Evolutionary conservation across 148 eudicot species (phyloP).

Genomic region (Rhododendron ovatum): DNA sequence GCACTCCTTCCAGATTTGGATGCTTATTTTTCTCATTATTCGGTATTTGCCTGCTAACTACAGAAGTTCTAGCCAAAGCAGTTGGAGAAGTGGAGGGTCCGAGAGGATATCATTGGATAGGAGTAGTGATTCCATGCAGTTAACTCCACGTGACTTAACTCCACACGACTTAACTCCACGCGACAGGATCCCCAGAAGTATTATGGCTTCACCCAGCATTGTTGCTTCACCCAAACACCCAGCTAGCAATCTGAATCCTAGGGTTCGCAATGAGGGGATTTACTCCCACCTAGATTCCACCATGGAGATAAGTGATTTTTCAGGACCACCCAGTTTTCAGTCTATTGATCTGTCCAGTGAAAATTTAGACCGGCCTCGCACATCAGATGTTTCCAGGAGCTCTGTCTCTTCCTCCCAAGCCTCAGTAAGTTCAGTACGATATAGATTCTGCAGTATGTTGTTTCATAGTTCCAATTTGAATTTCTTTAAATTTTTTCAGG

Average conservation of each 20-base stretch:
- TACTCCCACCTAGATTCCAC: constrained; percentile 4
- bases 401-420: constrained; percentile 14
- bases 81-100: constrained; percentile 27
- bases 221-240: constrained; percentile 14
- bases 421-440: constrained; percentile 30
- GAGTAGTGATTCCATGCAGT: constrained; percentile 10
- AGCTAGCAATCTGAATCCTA: constrained; percentile 8
- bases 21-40: not conserved
- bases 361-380: constrained; percentile 10
- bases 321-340: constrained; percentile 30
- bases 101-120: constrained; percentile 12
- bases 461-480: not conserved
- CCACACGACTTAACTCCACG: constrained; percentile 2
- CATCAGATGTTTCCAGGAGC: constrained; percentile 27
- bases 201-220: constrained; percentile 7
- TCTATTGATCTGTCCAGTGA: constrained; percentile 28
- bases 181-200: constrained; percentile 6
- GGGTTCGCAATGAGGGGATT: not conserved
- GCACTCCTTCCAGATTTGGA: not conserved
- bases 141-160: not conserved
- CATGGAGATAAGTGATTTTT: constrained; percentile 23
- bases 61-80: constrained; percentile 16
- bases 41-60: not conserved
- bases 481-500: not conserved
- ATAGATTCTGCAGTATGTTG: not conserved